Conservation (phyloP, 257 asterid genomes). For the Coffea canephora region DNA sequence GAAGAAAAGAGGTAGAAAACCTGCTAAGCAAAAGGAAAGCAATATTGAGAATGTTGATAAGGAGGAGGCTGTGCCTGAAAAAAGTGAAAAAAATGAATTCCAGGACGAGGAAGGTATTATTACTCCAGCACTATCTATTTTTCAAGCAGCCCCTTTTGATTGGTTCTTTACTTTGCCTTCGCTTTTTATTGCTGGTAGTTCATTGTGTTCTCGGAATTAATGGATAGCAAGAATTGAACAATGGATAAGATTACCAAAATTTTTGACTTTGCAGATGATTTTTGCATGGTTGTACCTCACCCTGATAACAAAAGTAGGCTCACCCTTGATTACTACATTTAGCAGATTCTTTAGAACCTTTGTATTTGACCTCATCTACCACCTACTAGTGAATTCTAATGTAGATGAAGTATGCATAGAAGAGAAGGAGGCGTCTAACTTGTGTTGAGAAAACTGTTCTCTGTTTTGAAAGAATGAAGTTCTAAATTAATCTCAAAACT, state of each 20-base stretch:
- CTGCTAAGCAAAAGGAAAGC: slow-evolving; percentile 11
- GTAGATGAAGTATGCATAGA: not conserved
- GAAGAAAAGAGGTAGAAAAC: slow-evolving; percentile 25
- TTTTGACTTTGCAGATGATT: too few relatives aligned
- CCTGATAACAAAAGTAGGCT: not conserved
- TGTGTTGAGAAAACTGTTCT: not conserved
- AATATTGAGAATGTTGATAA: not conserved
- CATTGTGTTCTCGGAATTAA: not conserved
- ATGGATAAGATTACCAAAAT: too few relatives aligned
- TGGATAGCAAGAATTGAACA: not conserved
- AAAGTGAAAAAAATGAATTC: slow-evolving; percentile 5
- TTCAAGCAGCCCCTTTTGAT: not conserved
- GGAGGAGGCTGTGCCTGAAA: slow-evolving; percentile 11
- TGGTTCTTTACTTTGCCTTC: not conserved
- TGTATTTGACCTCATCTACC: too few relatives aligned
- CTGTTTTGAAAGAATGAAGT: not conserved
- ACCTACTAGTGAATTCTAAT: not conserved
- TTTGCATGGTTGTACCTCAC: not conserved
- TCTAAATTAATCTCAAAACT: not conserved
- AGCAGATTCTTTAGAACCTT: not conserved
- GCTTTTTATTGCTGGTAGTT: not conserved
- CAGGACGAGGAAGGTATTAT: slow-evolving; percentile 26
- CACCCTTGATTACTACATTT: not conserved
- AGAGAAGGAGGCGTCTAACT: not conserved
- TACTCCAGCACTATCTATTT: not conserved